These are phyloP conservation scores for Eucalyptus curtisii DNA, from an alignment of 345 rosid genomes.

Conservation along the genomic window DNA sequence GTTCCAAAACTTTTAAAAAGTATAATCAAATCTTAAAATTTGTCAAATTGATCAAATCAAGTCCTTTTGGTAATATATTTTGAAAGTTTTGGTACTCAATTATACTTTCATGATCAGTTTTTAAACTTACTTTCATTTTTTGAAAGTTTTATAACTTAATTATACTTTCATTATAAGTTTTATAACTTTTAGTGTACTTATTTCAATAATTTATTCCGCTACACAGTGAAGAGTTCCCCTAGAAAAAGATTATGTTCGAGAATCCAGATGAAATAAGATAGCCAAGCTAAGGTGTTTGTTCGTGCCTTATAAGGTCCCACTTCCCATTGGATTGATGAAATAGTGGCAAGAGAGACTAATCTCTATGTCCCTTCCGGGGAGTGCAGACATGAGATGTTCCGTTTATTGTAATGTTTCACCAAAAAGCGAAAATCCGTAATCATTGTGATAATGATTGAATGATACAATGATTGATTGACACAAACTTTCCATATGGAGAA, in stretches of 20 bases:
- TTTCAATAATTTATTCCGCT: background rate
- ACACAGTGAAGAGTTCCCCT: background rate
- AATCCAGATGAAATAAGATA: background rate
- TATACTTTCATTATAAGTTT: rapidly evolving
- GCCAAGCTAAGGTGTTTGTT: background rate
- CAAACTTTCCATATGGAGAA: background rate
- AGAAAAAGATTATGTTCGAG: background rate
- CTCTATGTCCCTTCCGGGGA: background rate
- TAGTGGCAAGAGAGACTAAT: background rate
- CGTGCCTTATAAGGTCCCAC: background rate
- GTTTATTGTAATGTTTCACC: background rate
- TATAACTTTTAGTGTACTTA: too few relatives aligned
- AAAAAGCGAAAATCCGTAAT: background rate
- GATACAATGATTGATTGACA: background rate
- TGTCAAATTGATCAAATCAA: too few relatives aligned
- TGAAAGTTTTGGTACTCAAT: too few relatives aligned
- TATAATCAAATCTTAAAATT: too few relatives aligned
- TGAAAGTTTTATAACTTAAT: rapidly evolving
- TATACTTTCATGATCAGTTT: too few relatives aligned
- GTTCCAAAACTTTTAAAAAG: too few relatives aligned
- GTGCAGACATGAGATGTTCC: background rate
- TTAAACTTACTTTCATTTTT: too few relatives aligned
- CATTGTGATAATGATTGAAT: background rate
- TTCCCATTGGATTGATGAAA: background rate
- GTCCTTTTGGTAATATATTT: too few relatives aligned